Base-by-base conservation (phyloP, 2,329 filamentous ascomycete genomes). In the Verticillium longisporum region DNA sequence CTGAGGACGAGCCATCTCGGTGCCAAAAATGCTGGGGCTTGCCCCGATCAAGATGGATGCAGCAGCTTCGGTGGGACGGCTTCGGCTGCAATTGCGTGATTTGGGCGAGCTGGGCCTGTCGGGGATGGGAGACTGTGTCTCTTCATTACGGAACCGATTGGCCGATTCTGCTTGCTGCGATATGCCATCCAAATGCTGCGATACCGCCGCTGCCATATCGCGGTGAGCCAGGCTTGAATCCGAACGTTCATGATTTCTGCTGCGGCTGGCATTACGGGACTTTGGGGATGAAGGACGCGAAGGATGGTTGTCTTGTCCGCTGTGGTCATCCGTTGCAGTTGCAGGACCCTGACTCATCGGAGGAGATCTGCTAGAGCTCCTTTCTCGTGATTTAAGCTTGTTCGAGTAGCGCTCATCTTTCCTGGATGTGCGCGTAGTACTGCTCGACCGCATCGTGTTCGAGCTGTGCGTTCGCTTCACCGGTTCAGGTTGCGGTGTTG, bases 231-330 rank as follows among this genome's bases (percentile, higher is more conserved):
- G 21, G 1, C 65, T 31, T 0, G 72, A 73, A 15, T 67, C 62
- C 1, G 68, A 66, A 34, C 66, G 64, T n/a, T 68, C 66, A 15
- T 60, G 63, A 3, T 54, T 60, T 31, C 70, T 57, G 2, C 65
- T 66, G 4, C 69, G 67, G 31, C 75, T 77, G 3, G 72, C 69
- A 38, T 75, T 74, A 6, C 74, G 72, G 1, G 75, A 73, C 54
- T 75, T 76, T 0, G 74, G 70, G 0, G 74, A 75, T 0, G 66
- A 60, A 0, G 73, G 72, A 2, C 72, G 68, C 0, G 56, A 55
- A 0, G 65, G 26, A 11, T 53, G 18, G 10, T 14, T 15, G 3
- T 54, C 37, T 1, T 37, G 41, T 7, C 55, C 53, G 13, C 55
- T 50, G 1, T 36, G 32, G 41, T 54, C n/a, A n/a, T n/a, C n/a